phyloP scores from a whole-genome alignment of 441 rosid species.

The Daphne laureola region DNA sequence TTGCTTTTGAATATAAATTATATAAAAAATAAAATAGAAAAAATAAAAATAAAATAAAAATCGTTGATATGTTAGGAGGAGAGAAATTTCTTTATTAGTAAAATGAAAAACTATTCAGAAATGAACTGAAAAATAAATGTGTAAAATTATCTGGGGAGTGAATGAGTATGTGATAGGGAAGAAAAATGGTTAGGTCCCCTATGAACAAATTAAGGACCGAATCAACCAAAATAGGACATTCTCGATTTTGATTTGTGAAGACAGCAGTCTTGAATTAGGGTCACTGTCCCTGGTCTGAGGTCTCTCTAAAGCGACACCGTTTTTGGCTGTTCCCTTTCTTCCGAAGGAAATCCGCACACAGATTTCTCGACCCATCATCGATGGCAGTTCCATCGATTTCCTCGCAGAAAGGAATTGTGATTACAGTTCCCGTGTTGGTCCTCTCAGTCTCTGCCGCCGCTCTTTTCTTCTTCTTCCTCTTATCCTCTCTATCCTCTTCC shows the following conservation, averaged over 20 bases:
- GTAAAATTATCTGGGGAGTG: too few relatives aligned
- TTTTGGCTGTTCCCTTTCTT: not conserved
- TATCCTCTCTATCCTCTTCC: slow-evolving; percentile 61
- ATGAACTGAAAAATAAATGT: too few relatives aligned
- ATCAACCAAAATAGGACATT: not conserved
- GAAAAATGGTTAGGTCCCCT: too few relatives aligned
- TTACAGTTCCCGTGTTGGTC: slow-evolving; percentile 62
- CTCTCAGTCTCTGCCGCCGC: slow-evolving; percentile 57
- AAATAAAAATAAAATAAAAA: too few relatives aligned
- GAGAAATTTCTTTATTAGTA: too few relatives aligned
- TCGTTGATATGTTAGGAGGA: too few relatives aligned
- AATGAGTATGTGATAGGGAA: too few relatives aligned
- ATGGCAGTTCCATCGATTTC: slow-evolving; percentile 30
- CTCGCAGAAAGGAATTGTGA: slow-evolving; percentile 55
- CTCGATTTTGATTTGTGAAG: not conserved
- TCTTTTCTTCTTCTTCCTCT: slow-evolving; percentile 54
- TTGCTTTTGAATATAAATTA: too few relatives aligned
- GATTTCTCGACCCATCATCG: slow-evolving; percentile 2
- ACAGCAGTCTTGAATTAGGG: not conserved
- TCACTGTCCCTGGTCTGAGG: too few relatives aligned
- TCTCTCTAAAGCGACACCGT: slow-evolving; percentile 1
- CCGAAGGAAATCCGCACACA: not conserved
- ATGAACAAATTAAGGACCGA: too few relatives aligned
- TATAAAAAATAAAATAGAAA: too few relatives aligned
- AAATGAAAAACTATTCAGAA: too few relatives aligned